A percentile compares a stretch with the other conserved stretches of the same genome.
Evolutionary conservation across 192 early-diverging fungal species (phyloP).

Genomic region (Backusella liffmaniae): DNA sequence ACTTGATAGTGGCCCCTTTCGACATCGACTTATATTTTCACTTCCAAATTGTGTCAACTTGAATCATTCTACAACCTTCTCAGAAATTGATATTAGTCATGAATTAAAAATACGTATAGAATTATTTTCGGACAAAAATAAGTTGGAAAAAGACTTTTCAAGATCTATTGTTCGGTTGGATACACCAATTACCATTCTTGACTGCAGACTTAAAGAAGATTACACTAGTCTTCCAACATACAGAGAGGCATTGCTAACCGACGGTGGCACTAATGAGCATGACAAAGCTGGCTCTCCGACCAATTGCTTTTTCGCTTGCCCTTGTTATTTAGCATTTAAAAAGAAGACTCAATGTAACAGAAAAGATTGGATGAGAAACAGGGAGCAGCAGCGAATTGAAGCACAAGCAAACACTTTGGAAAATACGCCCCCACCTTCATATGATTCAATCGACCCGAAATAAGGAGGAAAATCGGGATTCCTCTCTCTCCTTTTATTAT

Average conservation of each 20-base stretch:
- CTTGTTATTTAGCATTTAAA: slow-evolving; percentile 20
- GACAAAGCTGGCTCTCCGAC: background rate
- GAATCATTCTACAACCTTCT: slow-evolving; percentile 27
- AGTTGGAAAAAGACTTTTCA: background rate
- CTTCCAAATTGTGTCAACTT: slow-evolving; percentile 28
- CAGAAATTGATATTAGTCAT: slow-evolving; percentile 27
- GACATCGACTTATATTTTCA: slow-evolving; percentile 22
- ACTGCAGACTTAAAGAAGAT: slow-evolving; percentile 26
- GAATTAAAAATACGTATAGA: slow-evolving; percentile 20
- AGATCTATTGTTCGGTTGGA: slow-evolving; percentile 3
- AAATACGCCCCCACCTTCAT: background rate
- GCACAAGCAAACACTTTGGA: background rate
- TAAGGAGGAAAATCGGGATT: background rate
- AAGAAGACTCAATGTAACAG: slow-evolving; percentile 10
- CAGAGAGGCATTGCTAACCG: background rate
- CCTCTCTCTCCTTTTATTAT: background rate
- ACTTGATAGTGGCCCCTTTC: slow-evolving; percentile 14
- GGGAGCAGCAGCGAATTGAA: background rate
- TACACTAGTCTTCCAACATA: slow-evolving; percentile 19
- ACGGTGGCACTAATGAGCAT: background rate
- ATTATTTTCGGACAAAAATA: background rate
- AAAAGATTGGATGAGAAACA: slow-evolving; percentile 4
- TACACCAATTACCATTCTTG: slow-evolving; percentile 25
- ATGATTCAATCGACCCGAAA: background rate
- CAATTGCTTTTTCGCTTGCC: slow-evolving; percentile 10